Conservation (phyloP, 306 rosid species). For the Cucurbita ficifolia region DNA sequence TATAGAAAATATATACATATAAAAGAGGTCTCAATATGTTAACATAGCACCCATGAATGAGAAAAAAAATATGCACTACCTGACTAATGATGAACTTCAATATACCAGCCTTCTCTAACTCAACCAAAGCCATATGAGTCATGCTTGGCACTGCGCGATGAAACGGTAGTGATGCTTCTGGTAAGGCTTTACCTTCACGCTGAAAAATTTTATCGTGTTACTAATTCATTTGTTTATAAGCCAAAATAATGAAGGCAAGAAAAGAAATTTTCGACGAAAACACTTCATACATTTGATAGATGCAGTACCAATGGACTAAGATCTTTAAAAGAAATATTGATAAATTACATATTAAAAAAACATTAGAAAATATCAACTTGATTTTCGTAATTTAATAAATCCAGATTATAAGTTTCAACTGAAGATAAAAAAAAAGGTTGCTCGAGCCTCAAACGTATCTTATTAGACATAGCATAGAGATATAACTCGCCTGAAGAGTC, state of each 20-base stretch:
- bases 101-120: slow-evolving; percentile 68
- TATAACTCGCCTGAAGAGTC: slow-evolving; percentile 72
- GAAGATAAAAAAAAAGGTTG: background rate
- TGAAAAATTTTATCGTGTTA: slow-evolving; percentile 8
- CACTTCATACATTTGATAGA: too few species aligned
- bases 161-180: slow-evolving; percentile 92
- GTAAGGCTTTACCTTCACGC: slow-evolving; percentile 97
- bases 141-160: slow-evolving; percentile 90
- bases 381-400: too few species aligned
- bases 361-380: too few species aligned
- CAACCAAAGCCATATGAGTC: slow-evolving; percentile 93
- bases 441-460: background rate
- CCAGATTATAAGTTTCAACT: background rate
- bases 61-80: slow-evolving; percentile 26
- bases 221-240: background rate
- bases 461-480: background rate
- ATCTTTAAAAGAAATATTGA: background rate
- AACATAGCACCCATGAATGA: background rate
- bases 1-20: background rate
- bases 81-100: slow-evolving; percentile 85
- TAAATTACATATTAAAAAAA: background rate
- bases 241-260: background rate
- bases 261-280: too few species aligned
- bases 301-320: too few species aligned
- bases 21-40: background rate